These are phyloP conservation scores for Blastobotrys indianensis DNA, from an alignment of 1,139 yeast genomes.

Conservation along the genomic window DNA sequence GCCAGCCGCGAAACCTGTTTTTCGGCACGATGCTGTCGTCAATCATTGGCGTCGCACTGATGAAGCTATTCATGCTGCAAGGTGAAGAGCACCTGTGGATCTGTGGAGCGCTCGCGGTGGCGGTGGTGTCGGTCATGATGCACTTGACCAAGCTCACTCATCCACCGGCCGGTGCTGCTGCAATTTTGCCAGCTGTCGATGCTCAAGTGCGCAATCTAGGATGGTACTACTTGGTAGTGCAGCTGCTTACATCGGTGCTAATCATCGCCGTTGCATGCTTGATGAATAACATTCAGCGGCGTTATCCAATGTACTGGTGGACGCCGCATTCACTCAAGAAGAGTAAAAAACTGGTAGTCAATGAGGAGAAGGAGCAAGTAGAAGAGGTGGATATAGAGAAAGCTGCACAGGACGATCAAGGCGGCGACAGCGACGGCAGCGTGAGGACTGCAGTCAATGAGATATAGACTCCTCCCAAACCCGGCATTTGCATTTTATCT, in stretches of 20 bases:
- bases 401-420: background rate
- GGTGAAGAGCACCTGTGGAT: conserved; percentile 47
- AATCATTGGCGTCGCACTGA: conserved; percentile 49
- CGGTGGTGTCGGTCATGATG: conserved; percentile 53
- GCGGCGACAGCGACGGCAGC: conserved; percentile 2
- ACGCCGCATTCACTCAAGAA: conserved; percentile 33
- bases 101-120: conserved; percentile 57
- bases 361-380: background rate
- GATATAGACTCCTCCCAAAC: no score
- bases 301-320: conserved; percentile 65
- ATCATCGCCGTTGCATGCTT: conserved; percentile 50
- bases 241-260: conserved; percentile 46
- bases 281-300: conserved; percentile 49
- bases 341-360: background rate
- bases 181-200: conserved; percentile 50
- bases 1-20: conserved; percentile 59
- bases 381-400: background rate
- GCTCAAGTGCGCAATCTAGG: conserved; percentile 49
- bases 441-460: no score
- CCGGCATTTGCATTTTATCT: no score
- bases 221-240: conserved; percentile 64
- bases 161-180: conserved; percentile 77
- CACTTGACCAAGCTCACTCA: conserved; percentile 54
- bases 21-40: conserved; percentile 53
- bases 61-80: conserved; percentile 43